Percentiles rank a stretch among this genome's conserved stretches.
These are phyloP conservation scores for Alternaria alternata DNA, from an alignment of 2,329 filamentous ascomycete genomes.

Conservation along the genomic window DNA sequence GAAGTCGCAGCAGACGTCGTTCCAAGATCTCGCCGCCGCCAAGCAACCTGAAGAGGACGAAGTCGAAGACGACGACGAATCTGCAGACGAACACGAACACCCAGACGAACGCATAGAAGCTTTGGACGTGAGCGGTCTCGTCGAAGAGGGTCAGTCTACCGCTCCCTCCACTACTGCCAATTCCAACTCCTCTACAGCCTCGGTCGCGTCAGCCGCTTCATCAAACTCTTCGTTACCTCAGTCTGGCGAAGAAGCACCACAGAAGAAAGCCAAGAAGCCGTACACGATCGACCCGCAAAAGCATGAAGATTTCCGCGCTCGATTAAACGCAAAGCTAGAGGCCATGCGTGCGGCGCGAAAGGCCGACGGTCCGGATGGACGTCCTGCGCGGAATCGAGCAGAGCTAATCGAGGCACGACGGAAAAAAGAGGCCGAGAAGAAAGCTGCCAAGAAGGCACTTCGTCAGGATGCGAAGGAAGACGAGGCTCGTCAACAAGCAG, in stretches of 20 bases:
- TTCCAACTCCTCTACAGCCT: constrained; percentile 52
- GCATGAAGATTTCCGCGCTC: constrained; percentile 78
- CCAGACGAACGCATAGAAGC: constrained; percentile 44
- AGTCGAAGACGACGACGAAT: constrained; percentile 30
- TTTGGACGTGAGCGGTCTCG: constrained; percentile 48
- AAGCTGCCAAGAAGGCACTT: constrained; percentile 87
- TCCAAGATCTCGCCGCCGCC: constrained; percentile 33
- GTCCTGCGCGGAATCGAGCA: constrained; percentile 83
- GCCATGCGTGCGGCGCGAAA: constrained; percentile 85
- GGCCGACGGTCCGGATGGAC: constrained; percentile 82
- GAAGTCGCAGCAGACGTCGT: constrained; percentile 43
- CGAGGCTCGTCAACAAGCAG: constrained; percentile 70
- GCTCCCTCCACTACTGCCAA: constrained; percentile 43
- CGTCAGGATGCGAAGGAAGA: constrained; percentile 80
- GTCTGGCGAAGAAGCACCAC: constrained; percentile 25
- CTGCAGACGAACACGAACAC: constrained; percentile 33
- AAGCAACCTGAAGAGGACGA: constrained; percentile 37
- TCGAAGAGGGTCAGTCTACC: constrained; percentile 48
- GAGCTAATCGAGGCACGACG: constrained; percentile 91
- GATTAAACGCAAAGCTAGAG: constrained; percentile 83
- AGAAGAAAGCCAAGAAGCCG: constrained; percentile 44
- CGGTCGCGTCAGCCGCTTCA: constrained; percentile 54
- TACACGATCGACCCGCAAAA: constrained; percentile 53
- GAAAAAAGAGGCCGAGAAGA: constrained; percentile 85
- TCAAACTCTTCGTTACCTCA: constrained; percentile 58